Base-by-base conservation (phyloP, 2,329 filamentous ascomycete species). In the Xylogone sp. region DNA sequence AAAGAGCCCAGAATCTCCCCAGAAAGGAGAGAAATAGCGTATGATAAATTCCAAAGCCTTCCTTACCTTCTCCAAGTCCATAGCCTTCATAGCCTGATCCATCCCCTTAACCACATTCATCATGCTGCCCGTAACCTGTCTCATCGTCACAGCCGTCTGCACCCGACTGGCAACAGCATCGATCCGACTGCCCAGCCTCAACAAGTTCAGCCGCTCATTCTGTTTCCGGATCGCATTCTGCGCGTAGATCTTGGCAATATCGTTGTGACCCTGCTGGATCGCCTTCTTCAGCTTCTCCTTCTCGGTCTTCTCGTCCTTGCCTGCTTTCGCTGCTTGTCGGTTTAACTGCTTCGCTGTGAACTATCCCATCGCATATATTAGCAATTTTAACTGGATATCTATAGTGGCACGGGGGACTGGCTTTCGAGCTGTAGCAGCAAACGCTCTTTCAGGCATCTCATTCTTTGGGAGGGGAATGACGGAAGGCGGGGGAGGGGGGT, bases 261-360 rank as follows among this genome's bases (percentile, higher is more conserved):
- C 81, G 59, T 71, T 69, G 64, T 83, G 78, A 57, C 75, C 75
- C 67, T 80, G 74, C 65, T 81, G 77, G 67, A 84, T 81, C 24
- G 80, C 81, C 72, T 83, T 83, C 68, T 83, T 82, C 50, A 84
- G 67, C 65, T 83, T 83, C 52, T 77, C 72, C 64, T 83, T 81
- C 70, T 84, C 81, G 1, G 75, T 69, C 57, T 76, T 76, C 62
- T 84, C 80, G 64, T 82, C 80, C 63, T 83, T 83, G 52, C 74
- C 76, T 22, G 81, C 80, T 66, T 83, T 83, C 46, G 76, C 75
- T 18, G 81, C 77, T 71, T 84, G 80, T 57, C 81, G 71, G 63
- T 82, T 83, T 50, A 84, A 75, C 69, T 82, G 79, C 66, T 83
- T 84, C 48, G 79, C 76, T 29, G 81, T 84, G 70, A 84, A 82